A percentile compares a stretch with the other conserved stretches of the same genome.
These are phyloP conservation scores for Cephalotrichum gorgonifer DNA, from an alignment of 2,329 filamentous ascomycete genomes.

Conservation along the genomic window DNA sequence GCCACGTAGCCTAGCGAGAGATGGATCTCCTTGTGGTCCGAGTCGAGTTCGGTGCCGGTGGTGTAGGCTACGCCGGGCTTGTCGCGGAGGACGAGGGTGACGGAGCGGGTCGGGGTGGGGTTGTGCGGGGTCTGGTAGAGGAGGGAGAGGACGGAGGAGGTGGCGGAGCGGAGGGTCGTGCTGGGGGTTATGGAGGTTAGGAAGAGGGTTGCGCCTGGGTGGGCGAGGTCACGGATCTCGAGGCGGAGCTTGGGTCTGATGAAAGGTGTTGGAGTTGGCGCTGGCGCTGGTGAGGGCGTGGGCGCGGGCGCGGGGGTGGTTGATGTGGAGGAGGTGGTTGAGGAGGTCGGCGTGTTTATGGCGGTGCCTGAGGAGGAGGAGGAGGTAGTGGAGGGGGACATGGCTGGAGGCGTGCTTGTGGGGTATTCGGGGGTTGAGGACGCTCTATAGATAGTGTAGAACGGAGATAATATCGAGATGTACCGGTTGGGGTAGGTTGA, in stretches of 20 bases:
- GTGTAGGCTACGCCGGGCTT: slow-evolving; percentile 89
- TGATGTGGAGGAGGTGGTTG: slow-evolving; percentile 12
- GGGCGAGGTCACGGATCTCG: slow-evolving; percentile 45
- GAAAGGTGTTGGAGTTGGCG: background rate
- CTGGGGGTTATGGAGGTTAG: slow-evolving; percentile 54
- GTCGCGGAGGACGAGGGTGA: slow-evolving; percentile 70
- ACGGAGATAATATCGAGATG: no score
- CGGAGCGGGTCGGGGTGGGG: slow-evolving; percentile 61
- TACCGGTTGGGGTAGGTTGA: no score
- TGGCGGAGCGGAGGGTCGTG: slow-evolving; percentile 49
- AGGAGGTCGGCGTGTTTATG: slow-evolving; percentile 10
- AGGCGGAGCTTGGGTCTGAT: slow-evolving; percentile 47
- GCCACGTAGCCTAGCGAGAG: slow-evolving; percentile 69
- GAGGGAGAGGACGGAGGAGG: slow-evolving; percentile 57
- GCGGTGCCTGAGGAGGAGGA: slow-evolving; percentile 11
- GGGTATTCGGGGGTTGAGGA: background rate
- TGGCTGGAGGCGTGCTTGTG: background rate
- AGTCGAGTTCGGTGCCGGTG: slow-evolving; percentile 65
- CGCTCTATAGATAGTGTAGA: no score
- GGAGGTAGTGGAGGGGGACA: slow-evolving; percentile 10
- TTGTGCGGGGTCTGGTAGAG: slow-evolving; percentile 52
- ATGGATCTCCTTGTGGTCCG: slow-evolving; percentile 89
- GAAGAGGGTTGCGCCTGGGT: slow-evolving; percentile 56
- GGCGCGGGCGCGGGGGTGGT: slow-evolving; percentile 4
- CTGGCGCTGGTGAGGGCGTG: slow-evolving; percentile 1